Conservation (phyloP, 1,139 yeast species). For the Ogataea hybrid region DNA sequence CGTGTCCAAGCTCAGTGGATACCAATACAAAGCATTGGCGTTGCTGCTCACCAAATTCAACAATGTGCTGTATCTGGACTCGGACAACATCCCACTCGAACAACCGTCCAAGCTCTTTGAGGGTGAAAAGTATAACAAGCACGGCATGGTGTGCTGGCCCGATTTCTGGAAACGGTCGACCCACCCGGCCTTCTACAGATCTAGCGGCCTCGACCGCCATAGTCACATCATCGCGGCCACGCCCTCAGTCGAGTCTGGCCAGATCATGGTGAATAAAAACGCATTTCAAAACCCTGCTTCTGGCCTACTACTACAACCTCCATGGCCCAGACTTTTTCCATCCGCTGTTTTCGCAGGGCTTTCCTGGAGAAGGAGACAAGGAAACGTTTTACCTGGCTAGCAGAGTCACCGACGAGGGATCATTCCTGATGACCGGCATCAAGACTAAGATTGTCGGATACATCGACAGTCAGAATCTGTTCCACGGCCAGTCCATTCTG, state of each 20-base stretch:
- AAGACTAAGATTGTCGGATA: constrained; percentile 31
- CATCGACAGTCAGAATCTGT: constrained; percentile 21
- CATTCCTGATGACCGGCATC: constrained; percentile 27
- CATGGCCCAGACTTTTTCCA: constrained; percentile 32
- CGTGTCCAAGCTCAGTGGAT: constrained; percentile 37
- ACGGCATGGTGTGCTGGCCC: constrained; percentile 60
- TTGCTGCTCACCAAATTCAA: constrained; percentile 58
- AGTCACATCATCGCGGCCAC: constrained; percentile 24
- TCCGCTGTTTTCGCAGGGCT: constrained; percentile 33
- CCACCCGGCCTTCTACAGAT: constrained; percentile 41
- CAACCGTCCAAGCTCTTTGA: constrained; percentile 50
- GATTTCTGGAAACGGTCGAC: constrained; percentile 70
- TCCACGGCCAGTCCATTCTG: constrained; percentile 31
- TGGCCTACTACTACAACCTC: constrained; percentile 30
- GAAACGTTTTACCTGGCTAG: constrained; percentile 32
- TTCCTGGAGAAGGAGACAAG: constrained; percentile 34
- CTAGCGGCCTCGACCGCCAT: constrained; percentile 21
- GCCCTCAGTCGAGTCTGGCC: constrained; percentile 33
- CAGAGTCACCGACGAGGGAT: constrained; percentile 27
- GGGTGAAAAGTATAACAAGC: constrained; percentile 34
- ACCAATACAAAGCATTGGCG: constrained; percentile 65
- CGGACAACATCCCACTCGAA: constrained; percentile 63
- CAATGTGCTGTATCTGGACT: constrained; percentile 62
- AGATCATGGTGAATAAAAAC: constrained; percentile 29
- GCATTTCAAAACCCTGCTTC: constrained; percentile 29